phyloP scores from a whole-genome alignment of 257 asterid genomes.

The Ligustrum vulgare region DNA sequence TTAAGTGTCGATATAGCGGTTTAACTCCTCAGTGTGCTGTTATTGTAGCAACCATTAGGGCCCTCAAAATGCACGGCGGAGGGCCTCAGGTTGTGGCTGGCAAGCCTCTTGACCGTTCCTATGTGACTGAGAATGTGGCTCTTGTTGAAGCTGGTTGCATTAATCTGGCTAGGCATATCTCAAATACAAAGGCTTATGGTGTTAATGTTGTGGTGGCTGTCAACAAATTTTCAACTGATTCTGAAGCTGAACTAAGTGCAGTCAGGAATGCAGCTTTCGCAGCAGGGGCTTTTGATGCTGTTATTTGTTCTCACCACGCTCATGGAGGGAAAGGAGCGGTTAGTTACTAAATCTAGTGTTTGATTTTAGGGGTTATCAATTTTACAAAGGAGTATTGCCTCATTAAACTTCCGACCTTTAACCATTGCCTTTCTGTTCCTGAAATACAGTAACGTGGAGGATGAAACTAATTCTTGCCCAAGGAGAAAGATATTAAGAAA shows the following conservation, averaged over 20 bases:
- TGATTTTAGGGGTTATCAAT: background rate
- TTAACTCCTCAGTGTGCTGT: slow-evolving; percentile 89
- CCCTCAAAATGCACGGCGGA: slow-evolving; percentile 98
- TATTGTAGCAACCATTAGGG: slow-evolving; percentile 90
- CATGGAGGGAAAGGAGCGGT: slow-evolving; percentile 99
- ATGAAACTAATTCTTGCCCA: background rate
- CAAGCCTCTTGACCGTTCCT: slow-evolving; percentile 89
- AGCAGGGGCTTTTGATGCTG: slow-evolving; percentile 96
- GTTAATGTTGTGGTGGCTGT: slow-evolving; percentile 94
- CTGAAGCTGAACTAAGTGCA: slow-evolving; percentile 82
- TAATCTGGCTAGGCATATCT: slow-evolving; percentile 76
- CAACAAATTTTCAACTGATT: slow-evolving; percentile 84
- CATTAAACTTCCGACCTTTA: background rate
- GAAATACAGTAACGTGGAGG: background rate
- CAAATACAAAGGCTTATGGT: slow-evolving; percentile 84
- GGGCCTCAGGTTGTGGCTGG: slow-evolving; percentile 97
- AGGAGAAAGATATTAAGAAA: background rate
- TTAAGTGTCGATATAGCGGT: slow-evolving; percentile 93
- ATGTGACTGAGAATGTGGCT: slow-evolving; percentile 76
- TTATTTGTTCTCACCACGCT: slow-evolving; percentile 91
- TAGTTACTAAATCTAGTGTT: slow-evolving; percentile 30
- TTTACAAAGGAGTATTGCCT: background rate
- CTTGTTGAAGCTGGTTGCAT: slow-evolving; percentile 96
- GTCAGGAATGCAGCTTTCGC: slow-evolving; percentile 73
- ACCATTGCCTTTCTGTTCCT: background rate